Evolutionary conservation across 1,284 basidiomycete species (phyloP), one percentile per base, ranked within the genome.

Genomic region (Boletus austroedulis): DNA sequence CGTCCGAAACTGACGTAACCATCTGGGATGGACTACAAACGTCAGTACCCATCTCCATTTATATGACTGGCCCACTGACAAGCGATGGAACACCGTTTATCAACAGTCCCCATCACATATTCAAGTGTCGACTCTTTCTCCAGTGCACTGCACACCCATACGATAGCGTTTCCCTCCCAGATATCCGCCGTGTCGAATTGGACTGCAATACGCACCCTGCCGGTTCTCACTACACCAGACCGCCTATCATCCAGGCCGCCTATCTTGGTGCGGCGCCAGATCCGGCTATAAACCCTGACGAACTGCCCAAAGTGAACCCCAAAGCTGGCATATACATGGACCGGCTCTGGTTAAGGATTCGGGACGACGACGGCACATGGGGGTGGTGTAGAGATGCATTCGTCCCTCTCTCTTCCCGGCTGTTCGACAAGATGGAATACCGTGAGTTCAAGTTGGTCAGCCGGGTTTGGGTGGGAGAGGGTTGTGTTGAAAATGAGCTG

Each of bases 391-490:
- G 40, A 38, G 64, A 66, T 21, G 68, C 58, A 31, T 74, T 66
- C 57, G 57, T 74, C 7, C 73, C 75, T 2, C 55, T 76, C 32
- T 73, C 74, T 1, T 32, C 70, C 5, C 51, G 60, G 17, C 50
- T 76, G 36, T 75, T 76, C 46, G 62, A 73, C 24, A 73, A 67
- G 64, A 53, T 59, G 29, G 74, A 76, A 3, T 69, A 67, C 45
- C 66, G 71, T 2, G 57, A 67, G 55, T 75, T 75, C 57, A 62
- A 59, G 44, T 23, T 75, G 29, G 57, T 61, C 48, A 59, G 65
- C 12, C 56, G 55, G 12, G 59, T 65, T 21, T 58, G 67, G 63
- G 17, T 69, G 4, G 55, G 59, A 36, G 56, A 63, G 40, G 28
- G 21, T 11, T 57, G 26, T 5, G 21, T 67, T 14, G 62, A 67